These are phyloP conservation scores for Lentinula sp. DNA, from an alignment of 768 basidiomycete genomes.

Conservation along the genomic window DNA sequence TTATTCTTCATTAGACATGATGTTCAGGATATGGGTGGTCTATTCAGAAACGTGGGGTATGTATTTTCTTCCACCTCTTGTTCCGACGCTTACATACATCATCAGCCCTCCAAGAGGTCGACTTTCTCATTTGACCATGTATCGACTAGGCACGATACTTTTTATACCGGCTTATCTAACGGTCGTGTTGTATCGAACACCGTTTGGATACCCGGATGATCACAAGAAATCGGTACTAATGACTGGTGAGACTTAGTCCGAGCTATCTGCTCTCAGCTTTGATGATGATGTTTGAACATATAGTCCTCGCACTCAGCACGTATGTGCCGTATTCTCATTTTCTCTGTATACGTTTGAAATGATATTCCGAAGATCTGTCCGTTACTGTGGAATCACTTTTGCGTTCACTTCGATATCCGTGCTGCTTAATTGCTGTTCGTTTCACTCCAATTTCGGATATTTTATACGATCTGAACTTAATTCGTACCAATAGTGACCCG, in stretches of 20 bases:
- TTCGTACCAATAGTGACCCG: constrained; percentile 66
- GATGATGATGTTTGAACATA: not conserved
- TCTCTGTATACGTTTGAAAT: not conserved
- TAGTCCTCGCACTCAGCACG: constrained; percentile 78
- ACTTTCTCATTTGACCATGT: constrained; percentile 85
- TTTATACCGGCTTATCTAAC: constrained; percentile 89
- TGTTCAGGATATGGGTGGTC: not conserved
- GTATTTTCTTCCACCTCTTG: not conserved
- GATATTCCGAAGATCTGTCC: constrained; percentile 53
- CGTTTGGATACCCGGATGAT: constrained; percentile 60
- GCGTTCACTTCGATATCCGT: constrained; percentile 89
- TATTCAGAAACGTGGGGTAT: constrained; percentile 41
- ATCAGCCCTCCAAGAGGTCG: constrained; percentile 63
- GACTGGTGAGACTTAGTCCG: constrained; percentile 45
- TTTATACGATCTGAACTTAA: constrained; percentile 5
- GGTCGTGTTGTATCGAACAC: constrained; percentile 63
- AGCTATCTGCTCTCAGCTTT: constrained; percentile 5
- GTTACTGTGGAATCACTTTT: constrained; percentile 86
- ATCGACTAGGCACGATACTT: constrained; percentile 79
- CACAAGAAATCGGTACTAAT: constrained; percentile 80
- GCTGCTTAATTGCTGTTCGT: constrained; percentile 75
- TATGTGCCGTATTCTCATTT: constrained; percentile 22
- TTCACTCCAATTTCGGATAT: not conserved
- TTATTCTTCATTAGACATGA: not conserved
- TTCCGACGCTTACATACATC: constrained; percentile 39